Evolutionary conservation across 768 basidiomycete genomes (phyloP).

Genomic region (Trametes villosa): DNA sequence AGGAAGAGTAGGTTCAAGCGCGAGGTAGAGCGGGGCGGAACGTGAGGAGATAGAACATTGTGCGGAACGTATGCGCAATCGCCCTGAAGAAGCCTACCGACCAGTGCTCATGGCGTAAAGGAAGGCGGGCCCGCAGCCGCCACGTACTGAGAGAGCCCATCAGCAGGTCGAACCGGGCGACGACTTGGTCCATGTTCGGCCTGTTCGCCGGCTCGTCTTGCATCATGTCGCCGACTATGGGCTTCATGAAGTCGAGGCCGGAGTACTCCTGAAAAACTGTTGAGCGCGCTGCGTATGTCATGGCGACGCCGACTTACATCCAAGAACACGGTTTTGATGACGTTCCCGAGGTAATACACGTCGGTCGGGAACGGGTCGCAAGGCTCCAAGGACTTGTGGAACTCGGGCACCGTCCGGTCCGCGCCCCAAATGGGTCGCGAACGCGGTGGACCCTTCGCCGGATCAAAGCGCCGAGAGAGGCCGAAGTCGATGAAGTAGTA

Average conservation of each 20-base stretch:
- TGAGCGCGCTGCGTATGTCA: too few relatives aligned
- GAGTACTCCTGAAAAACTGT: conserved; percentile 17
- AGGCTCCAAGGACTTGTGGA: conserved; percentile 14
- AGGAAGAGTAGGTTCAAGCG: too few relatives aligned
- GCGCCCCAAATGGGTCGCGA: conserved; percentile 42
- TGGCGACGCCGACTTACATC: too few relatives aligned
- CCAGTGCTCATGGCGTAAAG: not conserved
- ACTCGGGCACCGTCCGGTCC: conserved; percentile 45
- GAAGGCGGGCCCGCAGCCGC: conserved; percentile 1
- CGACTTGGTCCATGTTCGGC: conserved; percentile 27
- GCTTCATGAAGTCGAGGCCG: conserved; percentile 29
- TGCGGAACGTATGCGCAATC: conserved; percentile 8
- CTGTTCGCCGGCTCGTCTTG: conserved; percentile 28
- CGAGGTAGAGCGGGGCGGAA: not conserved
- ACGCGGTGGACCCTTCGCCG: conserved; percentile 30
- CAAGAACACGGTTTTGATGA: conserved; percentile 24
- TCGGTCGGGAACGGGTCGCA: conserved; percentile 42
- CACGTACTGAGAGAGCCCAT: not conserved
- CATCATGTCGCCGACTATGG: conserved; percentile 32
- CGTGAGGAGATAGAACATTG: not conserved
- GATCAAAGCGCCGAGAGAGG: conserved; percentile 37
- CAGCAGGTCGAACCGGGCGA: conserved; percentile 17
- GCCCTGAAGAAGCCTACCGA: not conserved
- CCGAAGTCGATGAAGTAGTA: conserved; percentile 46
- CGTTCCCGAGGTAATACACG: conserved; percentile 40